phyloP scores from a whole-genome alignment of 2,329 filamentous ascomycete genomes.

The Penicillium aurantiogriseum region DNA sequence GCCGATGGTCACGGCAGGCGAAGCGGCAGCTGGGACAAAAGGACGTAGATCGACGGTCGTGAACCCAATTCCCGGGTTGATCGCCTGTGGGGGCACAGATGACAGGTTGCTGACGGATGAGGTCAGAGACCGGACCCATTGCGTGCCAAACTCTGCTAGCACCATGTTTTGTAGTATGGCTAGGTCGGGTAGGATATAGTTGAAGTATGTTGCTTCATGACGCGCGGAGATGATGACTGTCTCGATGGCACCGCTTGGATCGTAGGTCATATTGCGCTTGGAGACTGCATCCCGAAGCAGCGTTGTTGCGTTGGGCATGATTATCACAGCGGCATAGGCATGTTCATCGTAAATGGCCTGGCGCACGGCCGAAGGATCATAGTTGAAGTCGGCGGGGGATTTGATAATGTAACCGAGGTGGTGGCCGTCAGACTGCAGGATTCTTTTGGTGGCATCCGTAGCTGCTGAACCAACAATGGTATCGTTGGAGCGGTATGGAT shows the following conservation, averaged over 20 bases:
- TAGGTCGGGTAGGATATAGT: slow-evolving; percentile 56
- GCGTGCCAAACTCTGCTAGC: slow-evolving; percentile 48
- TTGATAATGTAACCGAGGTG: slow-evolving; percentile 54
- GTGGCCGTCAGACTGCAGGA: slow-evolving; percentile 39
- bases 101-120: slow-evolving; percentile 45
- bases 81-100: slow-evolving; percentile 49
- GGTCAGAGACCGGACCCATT: slow-evolving; percentile 38
- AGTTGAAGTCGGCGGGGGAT: slow-evolving; percentile 52
- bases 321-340: slow-evolving; percentile 60
- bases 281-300: slow-evolving; percentile 56
- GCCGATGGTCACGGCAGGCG: slow-evolving; percentile 61
- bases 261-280: slow-evolving; percentile 58
- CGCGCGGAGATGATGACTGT: slow-evolving; percentile 56
- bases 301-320: slow-evolving; percentile 62
- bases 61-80: slow-evolving; percentile 58
- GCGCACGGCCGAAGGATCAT: slow-evolving; percentile 57
- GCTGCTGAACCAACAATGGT: slow-evolving; percentile 59
- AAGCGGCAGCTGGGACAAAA: slow-evolving; percentile 55
- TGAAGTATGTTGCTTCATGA: slow-evolving; percentile 55
- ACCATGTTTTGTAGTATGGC: slow-evolving; percentile 49
- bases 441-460: slow-evolving; percentile 46
- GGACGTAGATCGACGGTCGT: slow-evolving; percentile 58
- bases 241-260: slow-evolving; percentile 59
- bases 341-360: slow-evolving; percentile 59
- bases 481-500: slow-evolving; percentile 51